Evolutionary conservation across 2,329 filamentous ascomycete genomes (phyloP).

Genomic region (Gremmenia infestans): DNA sequence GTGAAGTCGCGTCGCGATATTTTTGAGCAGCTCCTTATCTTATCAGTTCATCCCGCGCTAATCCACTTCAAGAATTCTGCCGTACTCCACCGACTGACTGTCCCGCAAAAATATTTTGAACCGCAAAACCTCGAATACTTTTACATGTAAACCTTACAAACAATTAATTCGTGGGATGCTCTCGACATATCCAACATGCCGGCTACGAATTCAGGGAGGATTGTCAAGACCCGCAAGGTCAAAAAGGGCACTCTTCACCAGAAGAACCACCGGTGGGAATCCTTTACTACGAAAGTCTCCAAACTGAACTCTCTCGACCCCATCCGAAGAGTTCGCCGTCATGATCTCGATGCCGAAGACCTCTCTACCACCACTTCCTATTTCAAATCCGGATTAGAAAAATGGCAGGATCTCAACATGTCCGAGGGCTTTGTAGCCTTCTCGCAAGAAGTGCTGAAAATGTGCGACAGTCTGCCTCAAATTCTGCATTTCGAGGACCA

Average conservation of each 20-base stretch:
- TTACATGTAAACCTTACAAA: neutral
- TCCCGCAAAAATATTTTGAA: constrained; percentile 8
- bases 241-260: constrained; percentile 69
- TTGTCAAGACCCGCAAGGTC: constrained; percentile 63
- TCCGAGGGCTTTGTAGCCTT: constrained; percentile 77
- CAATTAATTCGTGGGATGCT: neutral
- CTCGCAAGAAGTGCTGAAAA: constrained; percentile 64
- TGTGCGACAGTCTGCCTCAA: constrained; percentile 87
- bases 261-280: constrained; percentile 85
- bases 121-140: neutral
- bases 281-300: constrained; percentile 83
- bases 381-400: constrained; percentile 74
- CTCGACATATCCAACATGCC: constrained; percentile 47
- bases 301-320: constrained; percentile 89
- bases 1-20: neutral
- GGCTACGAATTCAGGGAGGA: constrained; percentile 58
- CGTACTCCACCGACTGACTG: constrained; percentile 5
- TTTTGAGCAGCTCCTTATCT: constrained; percentile 1
- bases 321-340: constrained; percentile 79
- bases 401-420: constrained; percentile 90
- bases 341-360: constrained; percentile 77
- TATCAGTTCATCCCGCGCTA: constrained; percentile 17
- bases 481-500: constrained; percentile 84
- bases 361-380: constrained; percentile 76
- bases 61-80: constrained; percentile 7